Percentiles rank a stretch among this genome's conserved stretches.
phyloP scores from a whole-genome alignment of 108 stramenopile species.

The Skeletonema grethae region DNA sequence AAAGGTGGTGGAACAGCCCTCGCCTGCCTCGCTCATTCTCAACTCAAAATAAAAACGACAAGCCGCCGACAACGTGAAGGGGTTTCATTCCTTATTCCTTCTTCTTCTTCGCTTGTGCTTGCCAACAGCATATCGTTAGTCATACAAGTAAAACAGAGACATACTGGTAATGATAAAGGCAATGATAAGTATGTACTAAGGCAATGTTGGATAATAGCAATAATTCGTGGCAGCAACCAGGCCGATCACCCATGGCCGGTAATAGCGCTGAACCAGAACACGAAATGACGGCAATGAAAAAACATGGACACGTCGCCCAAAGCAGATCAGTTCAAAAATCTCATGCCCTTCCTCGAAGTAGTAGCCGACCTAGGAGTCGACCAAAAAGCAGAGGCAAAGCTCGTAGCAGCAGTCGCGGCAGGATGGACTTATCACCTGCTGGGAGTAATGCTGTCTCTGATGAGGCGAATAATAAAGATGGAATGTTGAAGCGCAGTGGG shows the following conservation, averaged over 20 bases:
- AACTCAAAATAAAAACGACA: too few species aligned
- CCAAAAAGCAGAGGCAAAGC: constrained; percentile 4
- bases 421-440: not conserved
- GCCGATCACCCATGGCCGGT: not conserved
- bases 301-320: constrained; percentile 1
- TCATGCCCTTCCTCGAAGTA: constrained; percentile 19
- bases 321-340: constrained; percentile 6
- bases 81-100: too few species aligned
- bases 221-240: constrained; percentile 4
- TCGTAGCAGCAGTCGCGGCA: not conserved
- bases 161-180: too few species aligned
- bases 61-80: too few species aligned
- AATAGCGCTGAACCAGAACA: not conserved
- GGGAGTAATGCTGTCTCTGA: not conserved
- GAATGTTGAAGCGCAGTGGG: not conserved
- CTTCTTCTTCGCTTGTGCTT: too few species aligned
- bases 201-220: not conserved
- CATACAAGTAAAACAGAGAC: too few species aligned
- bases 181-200: too few species aligned
- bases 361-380: constrained; percentile 11
- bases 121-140: too few species aligned
- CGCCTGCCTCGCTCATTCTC: too few species aligned
- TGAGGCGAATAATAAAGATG: not conserved
- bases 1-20: too few species aligned
- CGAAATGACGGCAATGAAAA: constrained; percentile 5